A percentile compares a stretch with the other conserved stretches of the same genome.
phyloP scores from a whole-genome alignment of 2,329 filamentous ascomycete species.

The Penicillium sp. region DNA sequence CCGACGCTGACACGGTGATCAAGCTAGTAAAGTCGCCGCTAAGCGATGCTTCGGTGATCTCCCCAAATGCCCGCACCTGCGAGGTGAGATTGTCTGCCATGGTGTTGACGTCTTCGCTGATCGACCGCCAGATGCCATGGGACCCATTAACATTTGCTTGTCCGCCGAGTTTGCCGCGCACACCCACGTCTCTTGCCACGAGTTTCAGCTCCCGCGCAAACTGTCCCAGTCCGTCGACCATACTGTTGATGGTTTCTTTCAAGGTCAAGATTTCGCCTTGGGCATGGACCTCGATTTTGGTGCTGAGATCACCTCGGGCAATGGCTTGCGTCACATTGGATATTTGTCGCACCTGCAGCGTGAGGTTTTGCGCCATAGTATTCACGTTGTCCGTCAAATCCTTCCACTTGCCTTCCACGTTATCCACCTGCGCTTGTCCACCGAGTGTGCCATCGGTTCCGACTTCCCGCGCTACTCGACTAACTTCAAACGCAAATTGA shows the following conservation, averaged over 20 bases:
- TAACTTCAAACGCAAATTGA: slow-evolving; percentile 57
- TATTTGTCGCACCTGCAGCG: slow-evolving; percentile 68
- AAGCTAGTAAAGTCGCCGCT: slow-evolving; percentile 92
- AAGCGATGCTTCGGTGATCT: slow-evolving; percentile 89
- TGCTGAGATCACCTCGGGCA: slow-evolving; percentile 86
- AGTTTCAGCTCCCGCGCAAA: slow-evolving; percentile 92
- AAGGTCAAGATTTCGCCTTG: slow-evolving; percentile 86
- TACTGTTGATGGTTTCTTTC: slow-evolving; percentile 95
- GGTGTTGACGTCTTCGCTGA: slow-evolving; percentile 89
- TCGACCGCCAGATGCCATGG: slow-evolving; percentile 91
- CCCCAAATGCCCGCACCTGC: slow-evolving; percentile 89
- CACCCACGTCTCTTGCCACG: slow-evolving; percentile 88
- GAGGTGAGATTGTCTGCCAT: slow-evolving; percentile 81
- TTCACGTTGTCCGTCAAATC: slow-evolving; percentile 59
- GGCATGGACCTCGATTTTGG: slow-evolving; percentile 87
- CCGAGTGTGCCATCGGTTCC: slow-evolving; percentile 56
- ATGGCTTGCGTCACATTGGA: slow-evolving; percentile 89
- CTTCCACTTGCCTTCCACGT: slow-evolving; percentile 58
- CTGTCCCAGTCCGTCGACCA: slow-evolving; percentile 86
- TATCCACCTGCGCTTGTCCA: slow-evolving; percentile 55
- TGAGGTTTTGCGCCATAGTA: slow-evolving; percentile 57
- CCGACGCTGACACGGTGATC: slow-evolving; percentile 88
- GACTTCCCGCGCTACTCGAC: slow-evolving; percentile 56
- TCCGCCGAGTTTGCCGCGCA: slow-evolving; percentile 95
- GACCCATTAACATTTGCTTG: slow-evolving; percentile 87